Evolutionary conservation across 1,284 basidiomycete species (phyloP).

Genomic region (Rhodofomes roseus): DNA sequence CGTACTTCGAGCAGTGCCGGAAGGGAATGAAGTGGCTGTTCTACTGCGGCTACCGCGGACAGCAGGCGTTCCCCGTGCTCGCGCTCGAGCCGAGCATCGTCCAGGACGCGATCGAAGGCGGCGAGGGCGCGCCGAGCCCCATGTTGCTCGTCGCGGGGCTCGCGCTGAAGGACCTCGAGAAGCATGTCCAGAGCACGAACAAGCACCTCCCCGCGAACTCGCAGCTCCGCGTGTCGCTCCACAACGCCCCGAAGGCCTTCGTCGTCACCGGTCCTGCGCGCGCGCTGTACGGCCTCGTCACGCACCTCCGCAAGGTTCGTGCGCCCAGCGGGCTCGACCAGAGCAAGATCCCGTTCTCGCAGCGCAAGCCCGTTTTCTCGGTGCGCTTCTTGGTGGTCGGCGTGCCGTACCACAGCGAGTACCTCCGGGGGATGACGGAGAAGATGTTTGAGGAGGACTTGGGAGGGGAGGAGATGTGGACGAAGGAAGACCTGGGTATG

Average conservation of each 20-base stretch:
- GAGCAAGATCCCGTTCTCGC: constrained; percentile 90
- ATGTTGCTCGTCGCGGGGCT: constrained; percentile 94
- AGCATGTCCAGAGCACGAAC: constrained; percentile 88
- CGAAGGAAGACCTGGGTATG: constrained; percentile 69
- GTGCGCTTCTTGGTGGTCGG: constrained; percentile 92
- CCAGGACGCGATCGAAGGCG: constrained; percentile 85
- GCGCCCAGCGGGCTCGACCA: constrained; percentile 89
- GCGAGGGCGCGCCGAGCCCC: constrained; percentile 90
- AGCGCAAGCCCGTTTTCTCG: constrained; percentile 92
- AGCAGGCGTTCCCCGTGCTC: constrained; percentile 93
- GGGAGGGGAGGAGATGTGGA: constrained; percentile 78
- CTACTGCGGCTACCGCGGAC: constrained; percentile 90
- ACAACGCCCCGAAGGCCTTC: constrained; percentile 90
- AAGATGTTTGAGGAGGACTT: constrained; percentile 77
- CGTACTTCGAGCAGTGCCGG: constrained; percentile 70
- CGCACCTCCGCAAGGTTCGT: constrained; percentile 84
- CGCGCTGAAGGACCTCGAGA: constrained; percentile 72
- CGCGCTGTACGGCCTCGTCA: constrained; percentile 92
- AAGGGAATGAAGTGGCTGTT: constrained; percentile 92
- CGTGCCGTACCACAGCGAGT: constrained; percentile 93
- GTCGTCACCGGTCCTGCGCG: constrained; percentile 93
- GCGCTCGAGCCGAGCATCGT: constrained; percentile 88
- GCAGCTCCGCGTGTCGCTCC: constrained; percentile 81
- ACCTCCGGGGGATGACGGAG: constrained; percentile 77
- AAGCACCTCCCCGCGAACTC: constrained; percentile 78